Base-by-base conservation (phyloP, 768 basidiomycete species). In the Mycena galericulata region DNA sequence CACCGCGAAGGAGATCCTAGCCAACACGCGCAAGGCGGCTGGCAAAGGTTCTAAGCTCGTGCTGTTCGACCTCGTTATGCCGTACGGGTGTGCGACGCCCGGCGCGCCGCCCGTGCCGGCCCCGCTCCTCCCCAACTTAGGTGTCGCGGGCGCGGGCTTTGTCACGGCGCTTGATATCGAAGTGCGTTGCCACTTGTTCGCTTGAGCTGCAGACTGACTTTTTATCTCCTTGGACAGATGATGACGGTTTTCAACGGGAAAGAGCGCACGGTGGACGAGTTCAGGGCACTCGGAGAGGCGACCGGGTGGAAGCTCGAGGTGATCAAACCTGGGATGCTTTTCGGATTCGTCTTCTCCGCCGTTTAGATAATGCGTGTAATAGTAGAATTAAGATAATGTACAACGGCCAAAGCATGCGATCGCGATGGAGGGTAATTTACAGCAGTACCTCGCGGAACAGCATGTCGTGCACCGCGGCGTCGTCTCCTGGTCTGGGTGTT, bases 281-380 rank as follows among this genome's bases (percentile, higher is more conserved):
- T 75, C 38, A 24, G 65, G 24, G 68, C 69, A 40, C 71, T 79
- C 4, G 72, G 73, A 20, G 59, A 53, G n/a, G 66, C 67, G 18
- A 58, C 75, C 12, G 78, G 79, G 3, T 78, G 78, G 79, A 79
- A 76, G 64, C 67, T 77, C 18, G 75, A 76, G 55, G 53, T 65
- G 27, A 69, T 73, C 20, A 72, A 69, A 49, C 71, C 71, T 10
- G 71, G 71, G 30, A 72, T 69, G 71, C 64, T 72, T 20, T 69
- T 69, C 30, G 65, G 54, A 29, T 72, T 69, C 40, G 58, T 65
- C 0, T 69, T 67, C 60, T 67, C 64, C 32, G 65, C 67, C 10
- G 46, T 62, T 18, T 72, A 24, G n/a, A n/a, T n/a, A n/a, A n/a
- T n/a, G n/a, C n/a, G n/a, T n/a, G n/a, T n/a, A n/a, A n/a, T n/a